Conservation (phyloP, 2,329 filamentous ascomycete genomes). For the Leptographium wingfieldii region DNA sequence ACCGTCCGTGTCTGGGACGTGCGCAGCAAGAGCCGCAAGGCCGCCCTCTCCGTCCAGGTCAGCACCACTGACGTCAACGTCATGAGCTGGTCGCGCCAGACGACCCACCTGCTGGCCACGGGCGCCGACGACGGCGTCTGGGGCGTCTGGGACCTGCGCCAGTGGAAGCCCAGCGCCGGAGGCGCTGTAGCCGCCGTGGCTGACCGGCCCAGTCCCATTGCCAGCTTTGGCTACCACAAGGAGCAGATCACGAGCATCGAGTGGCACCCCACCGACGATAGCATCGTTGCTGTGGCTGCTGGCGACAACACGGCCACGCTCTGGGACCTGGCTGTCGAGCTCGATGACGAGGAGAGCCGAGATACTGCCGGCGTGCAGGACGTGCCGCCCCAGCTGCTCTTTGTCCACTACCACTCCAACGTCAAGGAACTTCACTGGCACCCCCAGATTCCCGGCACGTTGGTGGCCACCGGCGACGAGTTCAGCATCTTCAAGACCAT, state of each 20-base stretch:
- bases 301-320: slow-evolving; percentile 90
- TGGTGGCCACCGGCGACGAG: slow-evolving; percentile 82
- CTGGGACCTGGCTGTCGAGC: slow-evolving; percentile 92
- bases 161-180: slow-evolving; percentile 64
- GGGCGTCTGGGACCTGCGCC: slow-evolving; percentile 90
- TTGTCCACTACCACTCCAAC: slow-evolving; percentile 91
- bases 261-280: slow-evolving; percentile 97
- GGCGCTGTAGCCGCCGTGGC: slow-evolving; percentile 21
- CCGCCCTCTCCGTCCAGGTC: slow-evolving; percentile 78
- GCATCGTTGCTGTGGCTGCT: slow-evolving; percentile 81
- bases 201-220: slow-evolving; percentile 60
- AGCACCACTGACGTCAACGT: slow-evolving; percentile 87
- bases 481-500: slow-evolving; percentile 83
- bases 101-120: slow-evolving; percentile 77
- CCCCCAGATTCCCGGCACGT: slow-evolving; percentile 78
- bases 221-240: slow-evolving; percentile 88
- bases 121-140: slow-evolving; percentile 89
- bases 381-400: slow-evolving; percentile 86
- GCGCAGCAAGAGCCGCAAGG: slow-evolving; percentile 74
- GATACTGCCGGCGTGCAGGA: slow-evolving; percentile 79
- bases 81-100: slow-evolving; percentile 86
- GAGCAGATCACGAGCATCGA: slow-evolving; percentile 93
- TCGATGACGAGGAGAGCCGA: slow-evolving; percentile 93
- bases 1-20: slow-evolving; percentile 95
- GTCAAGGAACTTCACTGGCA: slow-evolving; percentile 98